These are phyloP conservation scores for Leccinellum rugosiceps DNA, from an alignment of 768 basidiomycete species.

Conservation along the genomic window DNA sequence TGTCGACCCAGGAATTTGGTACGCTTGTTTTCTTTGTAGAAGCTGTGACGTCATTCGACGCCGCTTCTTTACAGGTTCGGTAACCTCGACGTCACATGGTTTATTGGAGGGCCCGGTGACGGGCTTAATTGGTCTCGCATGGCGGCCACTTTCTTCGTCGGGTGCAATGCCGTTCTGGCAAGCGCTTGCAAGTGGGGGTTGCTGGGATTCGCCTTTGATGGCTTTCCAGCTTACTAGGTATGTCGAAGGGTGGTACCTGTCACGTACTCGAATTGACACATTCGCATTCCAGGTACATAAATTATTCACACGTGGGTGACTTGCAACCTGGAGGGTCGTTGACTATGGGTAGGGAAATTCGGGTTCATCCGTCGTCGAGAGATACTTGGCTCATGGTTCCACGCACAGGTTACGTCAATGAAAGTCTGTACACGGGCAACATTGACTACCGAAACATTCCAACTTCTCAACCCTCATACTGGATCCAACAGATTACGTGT, in stretches of 20 bases:
- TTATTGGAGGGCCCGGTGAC: conserved; percentile 50
- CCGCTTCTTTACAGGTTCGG: conserved; percentile 43
- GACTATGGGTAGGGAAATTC: conserved; percentile 50
- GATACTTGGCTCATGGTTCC: not conserved
- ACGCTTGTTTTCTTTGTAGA: conserved; percentile 15
- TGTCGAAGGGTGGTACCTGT: not conserved
- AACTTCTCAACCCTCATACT: conserved; percentile 38
- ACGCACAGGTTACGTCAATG: conserved; percentile 53
- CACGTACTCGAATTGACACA: not conserved
- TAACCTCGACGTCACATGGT: conserved; percentile 31
- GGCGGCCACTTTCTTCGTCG: conserved; percentile 56
- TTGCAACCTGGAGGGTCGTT: conserved; percentile 73
- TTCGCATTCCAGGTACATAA: conserved; percentile 34
- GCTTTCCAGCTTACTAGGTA: conserved; percentile 61
- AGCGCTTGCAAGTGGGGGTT: conserved; percentile 40
- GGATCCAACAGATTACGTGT: conserved; percentile 40
- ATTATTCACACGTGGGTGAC: conserved; percentile 35
- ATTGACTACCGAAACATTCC: conserved; percentile 51
- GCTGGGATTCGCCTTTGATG: conserved; percentile 53
- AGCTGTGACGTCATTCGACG: conserved; percentile 2
- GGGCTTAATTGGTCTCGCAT: conserved; percentile 76
- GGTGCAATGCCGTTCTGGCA: conserved; percentile 66
- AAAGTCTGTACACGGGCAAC: conserved; percentile 43
- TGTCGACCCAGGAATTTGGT: conserved; percentile 57
- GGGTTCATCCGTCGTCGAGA: not conserved